Evolutionary conservation across 1,284 basidiomycete genomes (phyloP).

Genomic region (Pisolithus thermaeus): DNA sequence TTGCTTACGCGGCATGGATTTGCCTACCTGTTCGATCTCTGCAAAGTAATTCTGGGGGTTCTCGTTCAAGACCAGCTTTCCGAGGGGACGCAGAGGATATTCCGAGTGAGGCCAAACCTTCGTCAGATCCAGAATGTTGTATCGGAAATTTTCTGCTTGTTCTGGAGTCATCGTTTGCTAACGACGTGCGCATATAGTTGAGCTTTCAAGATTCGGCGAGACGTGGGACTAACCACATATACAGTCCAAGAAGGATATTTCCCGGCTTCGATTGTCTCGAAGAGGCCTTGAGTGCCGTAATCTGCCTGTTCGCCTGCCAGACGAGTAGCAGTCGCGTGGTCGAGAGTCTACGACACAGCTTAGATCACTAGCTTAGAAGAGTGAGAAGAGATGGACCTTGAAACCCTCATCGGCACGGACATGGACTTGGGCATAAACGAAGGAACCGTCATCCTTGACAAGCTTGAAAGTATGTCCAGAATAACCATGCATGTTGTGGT

Average conservation of each 20-base stretch:
- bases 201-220: background rate
- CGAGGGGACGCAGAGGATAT: slow-evolving; percentile 82
- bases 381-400: slow-evolving; percentile 39
- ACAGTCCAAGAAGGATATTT: slow-evolving; percentile 79
- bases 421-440: slow-evolving; percentile 83
- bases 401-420: slow-evolving; percentile 69
- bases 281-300: slow-evolving; percentile 72
- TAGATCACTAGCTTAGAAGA: background rate
- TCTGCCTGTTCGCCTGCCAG: slow-evolving; percentile 77
- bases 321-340: slow-evolving; percentile 46
- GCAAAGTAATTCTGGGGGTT: slow-evolving; percentile 85
- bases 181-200: slow-evolving; percentile 10
- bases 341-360: slow-evolving; percentile 47
- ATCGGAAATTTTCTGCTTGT: slow-evolving; percentile 87
- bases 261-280: slow-evolving; percentile 73
- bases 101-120: slow-evolving; percentile 85
- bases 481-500: slow-evolving; percentile 83
- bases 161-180: slow-evolving; percentile 87
- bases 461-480: slow-evolving; percentile 92
- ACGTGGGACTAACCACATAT: slow-evolving; percentile 47
- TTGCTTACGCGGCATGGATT: background rate
- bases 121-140: slow-evolving; percentile 87
- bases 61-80: slow-evolving; percentile 83
- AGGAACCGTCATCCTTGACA: slow-evolving; percentile 76
- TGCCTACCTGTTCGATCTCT: slow-evolving; percentile 73